Conservation (phyloP, 805 yeast genomes). For the Candida ascalaphidarum region DNA sequence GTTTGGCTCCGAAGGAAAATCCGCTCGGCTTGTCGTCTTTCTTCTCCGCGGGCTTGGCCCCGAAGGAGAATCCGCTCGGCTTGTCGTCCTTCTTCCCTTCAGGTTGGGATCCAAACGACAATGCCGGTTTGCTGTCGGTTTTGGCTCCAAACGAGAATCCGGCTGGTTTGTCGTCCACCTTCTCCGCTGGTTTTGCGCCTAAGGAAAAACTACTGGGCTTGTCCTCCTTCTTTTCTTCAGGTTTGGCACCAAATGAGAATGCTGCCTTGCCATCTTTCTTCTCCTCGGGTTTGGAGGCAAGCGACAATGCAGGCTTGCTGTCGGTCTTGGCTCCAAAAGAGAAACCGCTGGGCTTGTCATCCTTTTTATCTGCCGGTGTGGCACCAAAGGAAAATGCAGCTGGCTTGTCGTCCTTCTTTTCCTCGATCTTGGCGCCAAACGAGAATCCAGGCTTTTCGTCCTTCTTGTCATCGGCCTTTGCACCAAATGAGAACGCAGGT, state of each 20-base stretch:
- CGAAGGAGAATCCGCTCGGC: not conserved
- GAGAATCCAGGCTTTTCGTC: slow-evolving; percentile 10
- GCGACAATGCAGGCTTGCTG: too few relatives aligned
- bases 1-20: slow-evolving; percentile 8
- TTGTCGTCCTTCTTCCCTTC: too few relatives aligned
- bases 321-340: slow-evolving; percentile 11
- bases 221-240: slow-evolving; percentile 7
- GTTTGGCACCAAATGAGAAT: slow-evolving; percentile 16
- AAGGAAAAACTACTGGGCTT: slow-evolving; percentile 5
- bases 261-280: slow-evolving; percentile 4
- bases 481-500: slow-evolving; percentile 7
- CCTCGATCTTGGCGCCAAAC: slow-evolving; percentile 9
- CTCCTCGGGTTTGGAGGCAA: slow-evolving; percentile 3
- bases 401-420: slow-evolving; percentile 3
- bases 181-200: slow-evolving; percentile 7
- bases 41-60: slow-evolving; percentile 4
- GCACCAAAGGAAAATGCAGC: slow-evolving; percentile 10
- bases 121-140: slow-evolving; percentile 1
- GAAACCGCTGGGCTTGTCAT: slow-evolving; percentile 8
- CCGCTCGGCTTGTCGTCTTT: slow-evolving; percentile 5
- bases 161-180: slow-evolving; percentile 6
- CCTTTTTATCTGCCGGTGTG: slow-evolving; percentile 9
- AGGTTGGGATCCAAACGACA: slow-evolving; percentile 1
- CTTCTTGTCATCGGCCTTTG: slow-evolving; percentile 6
- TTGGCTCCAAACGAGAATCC: slow-evolving; percentile 3